A percentile compares a stretch with the other conserved stretches of the same genome.
phyloP scores from a whole-genome alignment of 2,329 filamentous ascomycete genomes.

The Fusarium nisikadoi region DNA sequence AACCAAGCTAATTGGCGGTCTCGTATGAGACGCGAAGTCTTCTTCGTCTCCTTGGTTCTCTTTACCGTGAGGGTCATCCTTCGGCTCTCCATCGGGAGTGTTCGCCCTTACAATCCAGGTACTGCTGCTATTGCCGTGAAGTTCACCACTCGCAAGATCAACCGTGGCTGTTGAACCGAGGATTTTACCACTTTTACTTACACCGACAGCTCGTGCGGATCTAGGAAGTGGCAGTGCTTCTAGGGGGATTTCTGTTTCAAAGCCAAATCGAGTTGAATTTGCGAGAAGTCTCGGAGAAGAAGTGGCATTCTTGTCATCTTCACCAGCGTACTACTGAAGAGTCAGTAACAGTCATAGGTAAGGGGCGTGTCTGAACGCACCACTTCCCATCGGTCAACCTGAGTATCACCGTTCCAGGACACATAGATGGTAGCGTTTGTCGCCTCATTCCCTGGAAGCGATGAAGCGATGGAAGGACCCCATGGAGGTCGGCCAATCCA shows the following conservation, averaged over 20 bases:
- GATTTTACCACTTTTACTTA: constrained; percentile 31
- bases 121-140: constrained; percentile 38
- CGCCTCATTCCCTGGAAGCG: constrained; percentile 9
- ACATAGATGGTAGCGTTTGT: constrained; percentile 34
- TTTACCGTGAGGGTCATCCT: neutral
- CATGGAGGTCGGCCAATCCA: constrained; percentile 41
- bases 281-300: constrained; percentile 18
- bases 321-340: constrained; percentile 25
- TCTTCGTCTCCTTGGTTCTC: constrained; percentile 7
- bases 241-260: constrained; percentile 34
- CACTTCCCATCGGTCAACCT: constrained; percentile 38
- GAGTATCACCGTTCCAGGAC: constrained; percentile 45
- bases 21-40: constrained; percentile 20
- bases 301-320: constrained; percentile 33
- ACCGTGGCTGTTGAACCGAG: constrained; percentile 35
- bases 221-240: neutral
- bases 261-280: constrained; percentile 36
- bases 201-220: constrained; percentile 31
- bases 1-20: neutral
- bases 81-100: neutral
- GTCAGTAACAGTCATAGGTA: neutral
- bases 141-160: constrained; percentile 32
- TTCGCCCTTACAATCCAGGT: constrained; percentile 21
- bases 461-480: constrained; percentile 40
- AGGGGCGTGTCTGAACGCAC: constrained; percentile 11